Evolutionary conservation across 1,284 basidiomycete genomes (phyloP).

Genomic region (Ceraceosorus guamensis): DNA sequence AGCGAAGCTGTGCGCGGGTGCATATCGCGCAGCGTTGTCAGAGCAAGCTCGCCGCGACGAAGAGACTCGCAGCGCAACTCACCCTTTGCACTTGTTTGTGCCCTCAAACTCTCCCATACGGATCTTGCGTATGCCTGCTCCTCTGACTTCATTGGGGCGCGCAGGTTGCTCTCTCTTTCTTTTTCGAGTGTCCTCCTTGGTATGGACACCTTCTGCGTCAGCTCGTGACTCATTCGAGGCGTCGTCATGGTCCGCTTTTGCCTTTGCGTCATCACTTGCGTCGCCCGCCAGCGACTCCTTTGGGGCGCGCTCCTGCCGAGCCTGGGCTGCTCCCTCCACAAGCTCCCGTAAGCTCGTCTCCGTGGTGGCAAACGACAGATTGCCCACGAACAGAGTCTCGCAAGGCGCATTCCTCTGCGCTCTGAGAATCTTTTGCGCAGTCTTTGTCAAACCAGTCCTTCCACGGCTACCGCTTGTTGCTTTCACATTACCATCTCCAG

Average conservation of each 20-base stretch:
- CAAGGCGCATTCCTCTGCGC: constrained; percentile 73
- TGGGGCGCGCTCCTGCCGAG: constrained; percentile 14
- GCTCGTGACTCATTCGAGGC: constrained; percentile 9
- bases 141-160: constrained; percentile 10
- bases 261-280: neutral
- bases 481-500: neutral
- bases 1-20: constrained; percentile 62
- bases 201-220: constrained; percentile 6
- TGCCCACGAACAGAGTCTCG: constrained; percentile 79
- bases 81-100: constrained; percentile 89
- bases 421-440: constrained; percentile 72
- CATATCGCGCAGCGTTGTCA: neutral
- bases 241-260: neutral
- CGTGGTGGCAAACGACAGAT: constrained; percentile 77
- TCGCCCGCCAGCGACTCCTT: constrained; percentile 2
- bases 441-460: constrained; percentile 59
- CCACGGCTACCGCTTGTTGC: too few relatives aligned
- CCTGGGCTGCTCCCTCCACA: constrained; percentile 54
- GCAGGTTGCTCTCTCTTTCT: constrained; percentile 12
- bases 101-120: constrained; percentile 94
- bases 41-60: too few relatives aligned
- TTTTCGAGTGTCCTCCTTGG: constrained; percentile 19
- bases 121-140: constrained; percentile 72
- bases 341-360: constrained; percentile 64
- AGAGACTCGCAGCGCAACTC: constrained; percentile 34